Evolutionary conservation across 352 stramenopile genomes (phyloP), one percentile per base, ranked within the genome.

Genomic region (Saprolegnia diclina): DNA sequence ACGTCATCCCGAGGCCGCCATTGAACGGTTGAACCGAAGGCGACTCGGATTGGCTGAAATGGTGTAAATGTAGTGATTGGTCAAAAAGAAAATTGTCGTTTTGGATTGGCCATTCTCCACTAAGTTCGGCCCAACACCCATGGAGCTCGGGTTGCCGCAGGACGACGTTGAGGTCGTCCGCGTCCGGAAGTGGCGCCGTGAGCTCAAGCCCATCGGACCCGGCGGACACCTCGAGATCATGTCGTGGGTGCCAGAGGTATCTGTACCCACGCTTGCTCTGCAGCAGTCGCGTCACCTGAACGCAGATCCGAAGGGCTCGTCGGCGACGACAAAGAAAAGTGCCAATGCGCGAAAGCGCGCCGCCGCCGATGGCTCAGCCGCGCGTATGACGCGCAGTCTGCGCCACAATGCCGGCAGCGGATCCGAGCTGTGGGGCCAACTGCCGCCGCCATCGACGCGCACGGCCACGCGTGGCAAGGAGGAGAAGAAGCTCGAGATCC

Each of bases 361-460:
- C 7, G 62, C 62, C 11, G 19, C 21, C 9, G 62, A 68, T 1
- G 62, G 62, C n/a, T 16, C 40, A 18, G 38, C 62, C 24, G 62
- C 62, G 14, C 62, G 62, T 16, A 68, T 68, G 62, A 68, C 62
- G 62, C 45, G 62, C 11, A 68, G 62, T 18, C 21, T 68, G 44
- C 62, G 62, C 11, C 62, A 68, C 24, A 68, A 68, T 29, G 44
- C 62, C 21, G 16, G 21, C 40, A 61, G n/a, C 24, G 42, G 42
- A 32, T 50, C 62, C 35, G 62, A 68, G 44, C 62, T 68, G 38
- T 68, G 62, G 62, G 62, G 62, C n/a, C 62, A 68, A 38, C 62
- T 68, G 19, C 44, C 62, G 29, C 29, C 62, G 29, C 16, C 14
- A 16, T 61, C 46, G 29, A 40, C 42, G 42, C 45, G 50, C 14